phyloP scores from a whole-genome alignment of 2,329 filamentous ascomycete genomes.

The Neophaeococcomyces mojaviensis region DNA sequence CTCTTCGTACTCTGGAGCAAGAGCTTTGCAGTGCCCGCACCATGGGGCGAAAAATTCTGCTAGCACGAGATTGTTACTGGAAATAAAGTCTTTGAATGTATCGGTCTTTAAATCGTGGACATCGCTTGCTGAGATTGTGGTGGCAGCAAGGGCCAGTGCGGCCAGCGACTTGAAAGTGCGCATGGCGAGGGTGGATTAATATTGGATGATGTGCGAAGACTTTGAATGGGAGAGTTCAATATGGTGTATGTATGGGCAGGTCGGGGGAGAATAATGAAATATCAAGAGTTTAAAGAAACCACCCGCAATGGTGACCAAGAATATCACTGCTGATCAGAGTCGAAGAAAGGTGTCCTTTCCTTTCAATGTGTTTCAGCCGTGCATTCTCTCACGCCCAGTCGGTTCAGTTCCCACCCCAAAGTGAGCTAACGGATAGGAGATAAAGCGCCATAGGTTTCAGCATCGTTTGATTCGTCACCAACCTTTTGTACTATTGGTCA shows the following conservation, averaged over 20 bases:
- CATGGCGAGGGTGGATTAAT: constrained; percentile 11
- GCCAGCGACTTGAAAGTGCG: constrained; percentile 23
- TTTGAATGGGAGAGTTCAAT: background rate
- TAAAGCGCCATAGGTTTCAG: too few species aligned
- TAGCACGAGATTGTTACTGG: constrained; percentile 78
- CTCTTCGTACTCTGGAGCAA: constrained; percentile 53
- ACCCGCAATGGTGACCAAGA: too few species aligned
- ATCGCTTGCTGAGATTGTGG: constrained; percentile 53
- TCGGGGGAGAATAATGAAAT: too few species aligned
- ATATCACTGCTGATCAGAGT: too few species aligned
- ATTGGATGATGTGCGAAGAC: background rate
- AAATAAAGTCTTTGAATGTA: constrained; percentile 79
- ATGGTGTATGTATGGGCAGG: background rate
- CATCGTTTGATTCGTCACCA: too few species aligned
- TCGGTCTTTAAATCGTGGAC: constrained; percentile 79
- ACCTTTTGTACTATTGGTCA: too few species aligned
- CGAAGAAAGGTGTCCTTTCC: too few species aligned
- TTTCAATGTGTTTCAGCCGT: too few species aligned
- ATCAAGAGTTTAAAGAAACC: too few species aligned
- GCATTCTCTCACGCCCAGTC: too few species aligned
- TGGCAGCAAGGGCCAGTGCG: constrained; percentile 33
- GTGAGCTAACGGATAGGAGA: too few species aligned
- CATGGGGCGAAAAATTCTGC: constrained; percentile 97
- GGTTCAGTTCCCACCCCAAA: too few species aligned
- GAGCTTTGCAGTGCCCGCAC: constrained; percentile 98